Conservation (phyloP, 768 basidiomycete genomes). For the Clathrus columnatus region DNA sequence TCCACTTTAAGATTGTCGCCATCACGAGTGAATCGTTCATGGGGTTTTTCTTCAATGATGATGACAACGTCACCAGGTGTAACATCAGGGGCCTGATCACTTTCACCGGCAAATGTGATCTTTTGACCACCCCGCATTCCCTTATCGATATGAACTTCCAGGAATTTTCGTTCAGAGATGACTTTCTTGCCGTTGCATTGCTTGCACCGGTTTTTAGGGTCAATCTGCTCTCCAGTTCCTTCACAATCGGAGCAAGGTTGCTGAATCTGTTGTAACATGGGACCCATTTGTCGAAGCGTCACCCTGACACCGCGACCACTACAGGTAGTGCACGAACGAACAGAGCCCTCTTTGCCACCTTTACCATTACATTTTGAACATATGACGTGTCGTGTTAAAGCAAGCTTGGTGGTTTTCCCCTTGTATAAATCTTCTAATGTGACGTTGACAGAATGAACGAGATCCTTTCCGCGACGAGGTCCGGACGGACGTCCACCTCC, state of each 20-base stretch:
- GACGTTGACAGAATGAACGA: slow-evolving; percentile 92
- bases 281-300: slow-evolving; percentile 93
- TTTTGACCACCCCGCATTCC: slow-evolving; percentile 95
- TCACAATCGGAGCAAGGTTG: slow-evolving; percentile 89
- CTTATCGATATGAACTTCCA: slow-evolving; percentile 98
- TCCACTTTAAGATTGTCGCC: slow-evolving; percentile 83
- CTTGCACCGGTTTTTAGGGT: slow-evolving; percentile 84
- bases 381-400: slow-evolving; percentile 90
- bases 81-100: slow-evolving; percentile 83
- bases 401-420: slow-evolving; percentile 97
- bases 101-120: slow-evolving; percentile 81
- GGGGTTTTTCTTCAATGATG: slow-evolving; percentile 87
- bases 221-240: slow-evolving; percentile 93
- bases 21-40: slow-evolving; percentile 80
- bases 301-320: slow-evolving; percentile 85
- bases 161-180: slow-evolving; percentile 85
- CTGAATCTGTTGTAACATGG: slow-evolving; percentile 99
- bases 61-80: slow-evolving; percentile 93
- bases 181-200: slow-evolving; percentile 95
- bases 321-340: slow-evolving; percentile 69
- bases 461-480: slow-evolving; percentile 92
- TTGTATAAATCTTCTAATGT: slow-evolving; percentile 98
- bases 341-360: slow-evolving; percentile 96
- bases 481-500: slow-evolving; percentile 51
- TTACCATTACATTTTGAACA: slow-evolving; percentile 92